These are phyloP conservation scores for Neurospora sp. DNA, from an alignment of 495 filamentous ascomycete genomes.

Conservation along the genomic window DNA sequence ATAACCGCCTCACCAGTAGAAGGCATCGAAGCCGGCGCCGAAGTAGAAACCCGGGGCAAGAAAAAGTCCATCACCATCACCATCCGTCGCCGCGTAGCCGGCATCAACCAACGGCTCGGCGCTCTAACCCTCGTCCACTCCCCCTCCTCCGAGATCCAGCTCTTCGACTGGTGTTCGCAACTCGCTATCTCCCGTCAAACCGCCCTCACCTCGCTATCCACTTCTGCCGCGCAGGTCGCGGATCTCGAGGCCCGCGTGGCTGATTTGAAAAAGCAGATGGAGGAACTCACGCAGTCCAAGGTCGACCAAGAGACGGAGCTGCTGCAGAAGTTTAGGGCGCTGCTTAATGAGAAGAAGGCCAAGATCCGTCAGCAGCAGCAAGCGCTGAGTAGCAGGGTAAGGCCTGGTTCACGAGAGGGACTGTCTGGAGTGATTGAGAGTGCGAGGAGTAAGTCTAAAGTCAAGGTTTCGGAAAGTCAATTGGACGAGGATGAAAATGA, in stretches of 20 bases:
- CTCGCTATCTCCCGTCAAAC: conserved; percentile 21
- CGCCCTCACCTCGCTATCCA: conserved; percentile 30
- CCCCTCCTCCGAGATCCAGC: conserved; percentile 54
- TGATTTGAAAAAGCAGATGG: conserved; percentile 46
- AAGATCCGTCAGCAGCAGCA: conserved; percentile 79
- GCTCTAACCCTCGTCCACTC: conserved; percentile 50
- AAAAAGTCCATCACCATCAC: conserved; percentile 26
- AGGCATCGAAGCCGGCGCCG: conserved; percentile 34
- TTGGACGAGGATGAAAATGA: neutral
- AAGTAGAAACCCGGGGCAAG: conserved; percentile 9
- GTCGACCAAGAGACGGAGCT: conserved; percentile 59
- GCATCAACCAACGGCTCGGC: conserved; percentile 60
- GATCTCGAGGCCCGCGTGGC: conserved; percentile 35
- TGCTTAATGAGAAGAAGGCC: conserved; percentile 84
- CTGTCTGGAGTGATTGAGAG: neutral
- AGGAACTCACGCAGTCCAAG: conserved; percentile 57
- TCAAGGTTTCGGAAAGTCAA: neutral
- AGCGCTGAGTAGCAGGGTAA: conserved; percentile 36
- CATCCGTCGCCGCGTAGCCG: conserved; percentile 35
- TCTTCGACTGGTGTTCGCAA: conserved; percentile 62
- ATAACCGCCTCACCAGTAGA: conserved; percentile 23
- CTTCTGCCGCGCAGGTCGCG: conserved; percentile 34
- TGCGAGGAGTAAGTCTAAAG: neutral
- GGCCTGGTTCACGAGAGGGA: neutral
- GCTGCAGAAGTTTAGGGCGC: conserved; percentile 56